A percentile compares a stretch with the other conserved stretches of the same genome.
Evolutionary conservation across 2,329 filamentous ascomycete genomes (phyloP).

Genomic region (Trichophyton schoenleinii): DNA sequence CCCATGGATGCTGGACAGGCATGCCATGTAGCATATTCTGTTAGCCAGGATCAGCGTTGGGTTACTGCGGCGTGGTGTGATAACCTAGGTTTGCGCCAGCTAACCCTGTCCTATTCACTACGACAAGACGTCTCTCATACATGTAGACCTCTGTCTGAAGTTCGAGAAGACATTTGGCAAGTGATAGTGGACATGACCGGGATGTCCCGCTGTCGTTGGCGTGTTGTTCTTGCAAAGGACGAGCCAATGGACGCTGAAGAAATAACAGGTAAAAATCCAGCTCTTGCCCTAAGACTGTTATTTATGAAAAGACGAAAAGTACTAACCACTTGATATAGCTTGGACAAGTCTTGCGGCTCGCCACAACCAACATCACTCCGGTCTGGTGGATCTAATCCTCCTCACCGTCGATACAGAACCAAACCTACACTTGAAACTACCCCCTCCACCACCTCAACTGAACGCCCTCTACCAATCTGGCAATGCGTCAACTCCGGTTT

Average conservation of each 20-base stretch:
- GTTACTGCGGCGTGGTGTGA: slow-evolving; percentile 49
- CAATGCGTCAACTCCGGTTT: slow-evolving; percentile 24
- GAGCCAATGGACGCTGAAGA: slow-evolving; percentile 42
- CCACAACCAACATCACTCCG: slow-evolving; percentile 25
- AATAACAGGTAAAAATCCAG: slow-evolving; percentile 32
- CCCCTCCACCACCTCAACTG: slow-evolving; percentile 22
- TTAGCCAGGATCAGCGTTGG: slow-evolving; percentile 45
- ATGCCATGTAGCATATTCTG: slow-evolving; percentile 47
- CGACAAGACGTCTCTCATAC: slow-evolving; percentile 25
- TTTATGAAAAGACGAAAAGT: neutral
- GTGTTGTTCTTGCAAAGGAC: slow-evolving; percentile 42
- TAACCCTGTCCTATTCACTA: slow-evolving; percentile 43
- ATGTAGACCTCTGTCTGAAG: slow-evolving; percentile 33
- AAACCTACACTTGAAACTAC: slow-evolving; percentile 25
- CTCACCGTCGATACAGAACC: slow-evolving; percentile 25
- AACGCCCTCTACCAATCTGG: slow-evolving; percentile 20
- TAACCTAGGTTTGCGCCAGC: slow-evolving; percentile 42
- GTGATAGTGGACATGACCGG: slow-evolving; percentile 44
- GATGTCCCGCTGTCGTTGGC: slow-evolving; percentile 42
- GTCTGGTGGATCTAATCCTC: slow-evolving; percentile 27
- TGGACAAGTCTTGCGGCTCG: slow-evolving; percentile 28
- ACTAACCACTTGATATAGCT: slow-evolving; percentile 16
- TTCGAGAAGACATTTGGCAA: slow-evolving; percentile 46
- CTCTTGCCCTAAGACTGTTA: slow-evolving; percentile 13
- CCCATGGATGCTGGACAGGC: slow-evolving; percentile 45